Conservation (phyloP, 768 basidiomycete genomes). For the button mushroom (Agaricus bisporus) region DNA sequence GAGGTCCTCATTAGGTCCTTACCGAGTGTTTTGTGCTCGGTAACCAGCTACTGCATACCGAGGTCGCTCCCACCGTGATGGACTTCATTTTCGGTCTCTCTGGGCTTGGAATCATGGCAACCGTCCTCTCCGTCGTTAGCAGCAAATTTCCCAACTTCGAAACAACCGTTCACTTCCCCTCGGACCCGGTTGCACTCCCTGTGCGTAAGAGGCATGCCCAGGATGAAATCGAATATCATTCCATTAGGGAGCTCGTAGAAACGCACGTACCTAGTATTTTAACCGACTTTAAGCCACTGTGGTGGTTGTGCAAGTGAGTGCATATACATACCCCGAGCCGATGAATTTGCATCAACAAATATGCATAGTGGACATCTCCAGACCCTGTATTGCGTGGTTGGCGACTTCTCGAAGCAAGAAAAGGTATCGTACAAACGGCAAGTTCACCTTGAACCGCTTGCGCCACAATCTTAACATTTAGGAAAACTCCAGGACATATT, state of each 20-base stretch:
- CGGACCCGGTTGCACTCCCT: constrained; percentile 28
- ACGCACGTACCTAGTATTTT: constrained; percentile 37
- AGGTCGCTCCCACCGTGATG: neutral
- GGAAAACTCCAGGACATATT: constrained; percentile 29
- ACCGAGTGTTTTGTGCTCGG: too few species aligned
- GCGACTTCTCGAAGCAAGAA: constrained; percentile 55
- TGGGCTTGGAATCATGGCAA: constrained; percentile 27
- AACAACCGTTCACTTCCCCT: constrained; percentile 32
- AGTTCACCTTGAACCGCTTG: constrained; percentile 8
- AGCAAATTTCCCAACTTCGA: constrained; percentile 16
- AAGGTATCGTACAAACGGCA: constrained; percentile 51
- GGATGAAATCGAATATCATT: constrained; percentile 28
- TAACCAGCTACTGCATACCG: too few species aligned
- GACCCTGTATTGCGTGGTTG: constrained; percentile 53
- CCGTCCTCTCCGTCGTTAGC: constrained; percentile 24
- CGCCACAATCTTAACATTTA: neutral
- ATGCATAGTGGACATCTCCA: constrained; percentile 53
- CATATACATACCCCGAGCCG: neutral
- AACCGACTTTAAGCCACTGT: constrained; percentile 35
- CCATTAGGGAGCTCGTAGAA: constrained; percentile 33
- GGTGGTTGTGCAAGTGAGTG: constrained; percentile 45
- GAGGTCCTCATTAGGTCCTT: too few species aligned
- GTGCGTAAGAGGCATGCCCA: constrained; percentile 25
- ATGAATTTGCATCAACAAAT: neutral
- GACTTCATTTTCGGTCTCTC: constrained; percentile 22